phyloP scores from a whole-genome alignment of 768 basidiomycete genomes.

The Mycena vulgaris region DNA sequence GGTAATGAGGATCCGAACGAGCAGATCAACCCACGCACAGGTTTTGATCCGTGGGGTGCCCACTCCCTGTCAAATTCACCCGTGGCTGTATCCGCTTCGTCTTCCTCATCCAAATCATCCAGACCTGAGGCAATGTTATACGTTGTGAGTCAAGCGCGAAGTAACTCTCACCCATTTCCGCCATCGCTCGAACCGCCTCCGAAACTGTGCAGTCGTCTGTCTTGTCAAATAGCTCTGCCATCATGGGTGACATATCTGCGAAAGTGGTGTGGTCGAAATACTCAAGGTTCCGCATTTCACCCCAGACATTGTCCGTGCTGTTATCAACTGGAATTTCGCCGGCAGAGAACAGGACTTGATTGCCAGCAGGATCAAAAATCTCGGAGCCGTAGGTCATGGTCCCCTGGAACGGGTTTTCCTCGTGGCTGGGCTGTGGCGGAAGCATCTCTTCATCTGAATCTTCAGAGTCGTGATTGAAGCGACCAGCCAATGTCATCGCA shows the following conservation, averaged over 20 bases:
- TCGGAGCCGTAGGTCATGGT: not conserved
- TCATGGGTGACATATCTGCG: too few species aligned
- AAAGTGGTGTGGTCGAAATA: not conserved
- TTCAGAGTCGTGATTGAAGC: not conserved
- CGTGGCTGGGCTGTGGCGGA: not conserved
- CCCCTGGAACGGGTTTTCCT: not conserved
- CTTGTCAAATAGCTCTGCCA: too few species aligned
- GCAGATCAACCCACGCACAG: not conserved
- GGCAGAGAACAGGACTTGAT: not conserved
- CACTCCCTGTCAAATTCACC: not conserved
- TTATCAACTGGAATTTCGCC: not conserved
- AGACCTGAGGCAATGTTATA: too few species aligned
- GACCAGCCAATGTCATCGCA: not conserved
- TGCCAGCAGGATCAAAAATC: not conserved
- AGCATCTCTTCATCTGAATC: not conserved
- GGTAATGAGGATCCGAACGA: not conserved
- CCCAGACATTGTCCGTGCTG: not conserved
- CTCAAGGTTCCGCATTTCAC: not conserved
- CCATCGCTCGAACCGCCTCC: too few species aligned
- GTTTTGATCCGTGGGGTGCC: not conserved
- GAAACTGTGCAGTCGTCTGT: too few species aligned
- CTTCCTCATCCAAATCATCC: too few species aligned
- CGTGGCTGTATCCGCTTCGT: too few species aligned
- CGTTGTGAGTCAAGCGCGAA: too few species aligned
- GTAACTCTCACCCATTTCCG: too few species aligned